These are phyloP conservation scores for Quercus cerris DNA, from an alignment of 306 rosid genomes.

Conservation along the genomic window DNA sequence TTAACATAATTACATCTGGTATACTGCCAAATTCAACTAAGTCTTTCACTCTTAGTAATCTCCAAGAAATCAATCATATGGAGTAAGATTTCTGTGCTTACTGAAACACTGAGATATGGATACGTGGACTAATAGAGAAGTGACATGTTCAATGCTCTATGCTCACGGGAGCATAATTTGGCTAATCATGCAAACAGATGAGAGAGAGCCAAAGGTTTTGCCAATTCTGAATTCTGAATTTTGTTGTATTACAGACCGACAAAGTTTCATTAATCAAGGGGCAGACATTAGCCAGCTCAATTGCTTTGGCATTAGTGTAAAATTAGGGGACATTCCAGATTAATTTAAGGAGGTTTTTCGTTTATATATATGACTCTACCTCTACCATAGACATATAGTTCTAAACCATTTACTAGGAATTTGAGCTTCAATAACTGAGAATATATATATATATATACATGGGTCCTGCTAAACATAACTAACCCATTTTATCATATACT, in stretches of 20 bases:
- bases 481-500: conserved; percentile 4
- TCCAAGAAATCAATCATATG: conserved; percentile 6
- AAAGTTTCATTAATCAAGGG: conserved; percentile 54
- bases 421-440: neutral
- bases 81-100: conserved; percentile 11
- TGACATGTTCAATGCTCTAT: neutral
- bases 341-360: conserved; percentile 22
- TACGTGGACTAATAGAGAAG: conserved; percentile 12
- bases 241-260: conserved; percentile 52
- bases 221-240: neutral
- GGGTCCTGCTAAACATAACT: too few relatives aligned
- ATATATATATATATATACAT: too few relatives aligned
- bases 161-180: conserved; percentile 19
- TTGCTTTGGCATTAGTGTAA: conserved; percentile 63
- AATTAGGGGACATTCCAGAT: conserved; percentile 48
- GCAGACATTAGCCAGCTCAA: conserved; percentile 91
- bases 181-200: conserved; percentile 24
- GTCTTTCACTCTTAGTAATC: neutral
- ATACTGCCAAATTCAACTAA: conserved; percentile 16
- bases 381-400: conserved; percentile 20
- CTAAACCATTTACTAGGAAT: conserved; percentile 43
- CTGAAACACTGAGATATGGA: conserved; percentile 44
- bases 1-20: conserved; percentile 10
- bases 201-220: neutral
- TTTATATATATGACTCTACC: conserved; percentile 31